Evolutionary conservation across 2,329 filamentous ascomycete species (phyloP).

Genomic region (Blumeriella jaapii): DNA sequence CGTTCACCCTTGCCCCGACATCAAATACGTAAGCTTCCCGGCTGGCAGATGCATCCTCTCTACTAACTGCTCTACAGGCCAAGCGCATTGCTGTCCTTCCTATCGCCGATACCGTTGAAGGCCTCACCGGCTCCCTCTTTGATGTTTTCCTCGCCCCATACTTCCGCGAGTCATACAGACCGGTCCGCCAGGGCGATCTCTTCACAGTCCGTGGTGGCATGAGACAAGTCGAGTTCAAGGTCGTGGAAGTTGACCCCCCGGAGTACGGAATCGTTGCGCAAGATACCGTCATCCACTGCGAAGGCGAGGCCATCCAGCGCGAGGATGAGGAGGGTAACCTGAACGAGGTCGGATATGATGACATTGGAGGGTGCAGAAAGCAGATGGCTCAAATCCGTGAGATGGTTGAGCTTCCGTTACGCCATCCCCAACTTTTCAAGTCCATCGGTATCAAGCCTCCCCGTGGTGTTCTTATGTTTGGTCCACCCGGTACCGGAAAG

Average conservation of each 20-base stretch:
- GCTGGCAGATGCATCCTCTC: not conserved
- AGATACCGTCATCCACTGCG: constrained; percentile 97
- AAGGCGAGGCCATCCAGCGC: constrained; percentile 92
- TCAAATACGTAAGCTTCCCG: constrained; percentile 85
- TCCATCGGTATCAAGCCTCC: constrained; percentile 99
- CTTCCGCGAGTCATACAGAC: constrained; percentile 97
- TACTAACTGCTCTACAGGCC: constrained; percentile 46
- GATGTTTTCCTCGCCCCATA: constrained; percentile 99
- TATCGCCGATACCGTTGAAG: constrained; percentile 96
- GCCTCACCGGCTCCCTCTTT: constrained; percentile 93
- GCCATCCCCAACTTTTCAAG: constrained; percentile 98
- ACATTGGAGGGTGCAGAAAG: constrained; percentile 98
- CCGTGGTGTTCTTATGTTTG: constrained; percentile 91
- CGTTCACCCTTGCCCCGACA: constrained; percentile 94
- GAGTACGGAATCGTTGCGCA: constrained; percentile 98
- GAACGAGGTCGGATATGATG: constrained; percentile 97
- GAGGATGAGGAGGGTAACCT: constrained; percentile 99
- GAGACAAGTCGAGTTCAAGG: constrained; percentile 99
- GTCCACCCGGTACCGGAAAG: constrained; percentile 97
- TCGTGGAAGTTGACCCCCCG: constrained; percentile 94
- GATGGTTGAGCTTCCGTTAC: constrained; percentile 90
- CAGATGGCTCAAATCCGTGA: constrained; percentile 99
- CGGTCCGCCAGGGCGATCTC: constrained; percentile 90
- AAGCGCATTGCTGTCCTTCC: constrained; percentile 98
- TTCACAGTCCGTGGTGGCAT: constrained; percentile 97